Evolutionary conservation across 2,329 filamentous ascomycete species (phyloP).

Genomic region (Clonostachys rhizophaga): DNA sequence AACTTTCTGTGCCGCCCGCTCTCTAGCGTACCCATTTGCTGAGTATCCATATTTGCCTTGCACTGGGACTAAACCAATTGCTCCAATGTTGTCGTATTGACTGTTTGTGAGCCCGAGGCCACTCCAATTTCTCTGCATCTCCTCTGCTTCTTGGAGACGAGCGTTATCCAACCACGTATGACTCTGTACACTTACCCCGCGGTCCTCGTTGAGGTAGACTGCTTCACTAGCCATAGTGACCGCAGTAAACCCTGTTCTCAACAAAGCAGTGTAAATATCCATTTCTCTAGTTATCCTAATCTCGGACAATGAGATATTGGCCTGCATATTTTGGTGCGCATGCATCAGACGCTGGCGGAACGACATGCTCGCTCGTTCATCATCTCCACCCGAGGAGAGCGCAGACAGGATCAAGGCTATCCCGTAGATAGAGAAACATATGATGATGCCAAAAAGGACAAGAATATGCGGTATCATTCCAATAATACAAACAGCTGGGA

Average conservation of each 20-base stretch:
- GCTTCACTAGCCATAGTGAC: conserved; percentile 93
- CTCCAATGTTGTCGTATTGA: conserved; percentile 46
- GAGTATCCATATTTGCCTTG: conserved; percentile 30
- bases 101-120: conserved; percentile 39
- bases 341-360: conserved; percentile 58
- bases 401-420: conserved; percentile 75
- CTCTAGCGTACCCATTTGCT: conserved; percentile 61
- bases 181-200: conserved; percentile 64
- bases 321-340: conserved; percentile 88
- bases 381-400: conserved; percentile 19
- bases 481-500: conserved; percentile 91
- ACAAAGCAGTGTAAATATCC: conserved; percentile 90
- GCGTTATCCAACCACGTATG: conserved; percentile 94
- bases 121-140: conserved; percentile 45
- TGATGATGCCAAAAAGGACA: conserved; percentile 71
- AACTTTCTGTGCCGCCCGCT: conserved; percentile 61
- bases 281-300: conserved; percentile 80
- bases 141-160: conserved; percentile 71
- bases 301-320: conserved; percentile 78
- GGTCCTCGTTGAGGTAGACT: conserved; percentile 90
- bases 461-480: conserved; percentile 94
- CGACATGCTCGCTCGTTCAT: conserved; percentile 16
- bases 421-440: conserved; percentile 73
- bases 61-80: conserved; percentile 50
- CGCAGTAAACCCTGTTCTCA: conserved; percentile 81